Evolutionary conservation across 2,329 filamentous ascomycete genomes (phyloP).

Genomic region (Stagonosporopsis chrysanthemi): DNA sequence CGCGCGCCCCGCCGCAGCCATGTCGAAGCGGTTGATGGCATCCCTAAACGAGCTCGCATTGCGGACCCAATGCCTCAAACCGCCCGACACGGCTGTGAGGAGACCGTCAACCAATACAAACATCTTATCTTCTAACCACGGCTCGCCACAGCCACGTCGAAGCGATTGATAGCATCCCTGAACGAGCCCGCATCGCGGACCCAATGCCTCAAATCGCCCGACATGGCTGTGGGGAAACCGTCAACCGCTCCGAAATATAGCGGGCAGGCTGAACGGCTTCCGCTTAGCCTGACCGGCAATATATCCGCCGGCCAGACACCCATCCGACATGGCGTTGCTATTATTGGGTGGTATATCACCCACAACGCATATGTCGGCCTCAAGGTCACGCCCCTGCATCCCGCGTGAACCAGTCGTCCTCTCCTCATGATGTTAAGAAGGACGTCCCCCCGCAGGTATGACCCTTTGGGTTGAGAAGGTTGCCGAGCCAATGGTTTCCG

Average conservation of each 20-base stretch:
- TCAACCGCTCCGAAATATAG: background rate
- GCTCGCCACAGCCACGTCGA: background rate
- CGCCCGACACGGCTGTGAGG: background rate
- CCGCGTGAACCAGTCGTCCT: too few relatives aligned
- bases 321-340: too few relatives aligned
- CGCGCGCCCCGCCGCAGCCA: background rate
- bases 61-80: slow-evolving; percentile 64
- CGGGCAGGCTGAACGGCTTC: background rate
- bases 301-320: background rate
- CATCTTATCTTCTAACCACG: background rate
- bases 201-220: slow-evolving; percentile 21
- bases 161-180: slow-evolving; percentile 54
- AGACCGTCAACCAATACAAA: background rate
- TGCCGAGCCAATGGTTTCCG: too few relatives aligned
- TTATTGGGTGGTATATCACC: too few relatives aligned
- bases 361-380: too few relatives aligned
- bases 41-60: slow-evolving; percentile 68
- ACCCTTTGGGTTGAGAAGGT: too few relatives aligned
- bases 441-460: too few relatives aligned
- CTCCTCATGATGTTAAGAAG: too few relatives aligned
- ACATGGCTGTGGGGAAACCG: background rate
- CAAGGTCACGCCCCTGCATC: too few relatives aligned
- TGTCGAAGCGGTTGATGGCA: background rate
- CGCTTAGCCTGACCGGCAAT: background rate
- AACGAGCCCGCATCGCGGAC: slow-evolving; percentile 74